Percentiles rank a stretch among this genome's conserved stretches.
Conservation (phyloP, 2,329 filamentous ascomycete species). For the Botryotinia calthae region DNA sequence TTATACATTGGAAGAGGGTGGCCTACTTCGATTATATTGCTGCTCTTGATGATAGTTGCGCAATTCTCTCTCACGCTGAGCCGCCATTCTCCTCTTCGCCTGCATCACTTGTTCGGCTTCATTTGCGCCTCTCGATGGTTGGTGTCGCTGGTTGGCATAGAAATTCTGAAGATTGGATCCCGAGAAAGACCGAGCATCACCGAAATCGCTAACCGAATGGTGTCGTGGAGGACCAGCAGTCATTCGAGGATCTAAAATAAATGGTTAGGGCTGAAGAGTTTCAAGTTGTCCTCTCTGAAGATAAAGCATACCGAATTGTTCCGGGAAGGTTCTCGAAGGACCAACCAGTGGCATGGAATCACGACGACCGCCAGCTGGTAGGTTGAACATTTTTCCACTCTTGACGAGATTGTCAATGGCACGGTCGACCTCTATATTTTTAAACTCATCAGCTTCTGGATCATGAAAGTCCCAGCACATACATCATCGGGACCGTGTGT, state of each 20-base stretch:
- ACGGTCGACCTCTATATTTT: conserved; percentile 81
- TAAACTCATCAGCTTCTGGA: conserved; percentile 19
- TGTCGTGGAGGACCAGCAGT: conserved; percentile 65
- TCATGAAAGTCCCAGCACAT: neutral
- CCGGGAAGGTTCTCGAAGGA: conserved; percentile 54
- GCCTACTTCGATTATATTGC: conserved; percentile 99
- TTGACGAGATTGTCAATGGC: conserved; percentile 94
- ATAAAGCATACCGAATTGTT: conserved; percentile 55
- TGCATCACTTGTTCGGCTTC: conserved; percentile 99
- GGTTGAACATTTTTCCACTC: conserved; percentile 86
- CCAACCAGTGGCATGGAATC: conserved; percentile 71
- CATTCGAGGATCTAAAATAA: conserved; percentile 64
- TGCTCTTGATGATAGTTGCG: conserved; percentile 99
- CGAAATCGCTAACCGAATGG: conserved; percentile 78
- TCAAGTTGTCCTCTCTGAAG: neutral
- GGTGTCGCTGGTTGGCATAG: conserved; percentile 90
- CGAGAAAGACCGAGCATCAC: conserved; percentile 69
- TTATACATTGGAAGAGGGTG: conserved; percentile 65
- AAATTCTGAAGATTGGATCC: conserved; percentile 85
- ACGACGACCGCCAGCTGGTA: conserved; percentile 61
- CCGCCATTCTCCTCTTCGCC: conserved; percentile 98
- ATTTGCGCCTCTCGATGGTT: conserved; percentile 75
- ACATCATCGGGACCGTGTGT: neutral
- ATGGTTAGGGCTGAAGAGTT: conserved; percentile 11
- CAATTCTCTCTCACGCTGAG: conserved; percentile 97